These are phyloP conservation scores for Cyclospora cayetanensis DNA, from an alignment of 169 alveolate species.

Conservation along the genomic window DNA sequence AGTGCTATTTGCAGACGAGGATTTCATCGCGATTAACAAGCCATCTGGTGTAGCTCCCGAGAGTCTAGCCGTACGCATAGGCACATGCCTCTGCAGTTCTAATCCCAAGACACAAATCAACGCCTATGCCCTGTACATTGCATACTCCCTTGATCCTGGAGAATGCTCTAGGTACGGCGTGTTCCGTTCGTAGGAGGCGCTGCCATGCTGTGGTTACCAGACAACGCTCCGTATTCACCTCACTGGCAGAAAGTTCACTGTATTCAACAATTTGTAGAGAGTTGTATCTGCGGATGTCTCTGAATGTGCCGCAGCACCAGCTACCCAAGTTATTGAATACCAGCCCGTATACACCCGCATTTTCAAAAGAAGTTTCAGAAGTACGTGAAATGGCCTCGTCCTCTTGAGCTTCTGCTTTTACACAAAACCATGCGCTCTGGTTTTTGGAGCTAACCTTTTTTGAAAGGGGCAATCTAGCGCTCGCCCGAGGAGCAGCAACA, in stretches of 20 bases:
- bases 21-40: not conserved
- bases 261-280: not conserved
- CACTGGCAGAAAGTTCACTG: no score
- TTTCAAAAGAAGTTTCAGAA: no score
- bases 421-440: no score
- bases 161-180: not conserved
- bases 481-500: no score
- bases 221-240: not conserved
- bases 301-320: not conserved
- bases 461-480: no score
- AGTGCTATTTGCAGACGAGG: slow-evolving; percentile 5
- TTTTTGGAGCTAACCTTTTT: no score
- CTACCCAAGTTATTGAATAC: not conserved
- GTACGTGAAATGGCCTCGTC: no score
- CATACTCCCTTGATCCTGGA: not conserved
- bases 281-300: not conserved
- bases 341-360: not conserved
- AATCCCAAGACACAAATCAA: no score
- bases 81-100: no score
- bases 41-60: not conserved
- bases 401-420: no score
- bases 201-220: not conserved
- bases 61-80: not conserved
- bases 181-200: not conserved
- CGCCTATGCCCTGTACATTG: no score